These are phyloP conservation scores for Kwoniella pini DNA, from an alignment of 768 basidiomycete genomes.

Conservation along the genomic window DNA sequence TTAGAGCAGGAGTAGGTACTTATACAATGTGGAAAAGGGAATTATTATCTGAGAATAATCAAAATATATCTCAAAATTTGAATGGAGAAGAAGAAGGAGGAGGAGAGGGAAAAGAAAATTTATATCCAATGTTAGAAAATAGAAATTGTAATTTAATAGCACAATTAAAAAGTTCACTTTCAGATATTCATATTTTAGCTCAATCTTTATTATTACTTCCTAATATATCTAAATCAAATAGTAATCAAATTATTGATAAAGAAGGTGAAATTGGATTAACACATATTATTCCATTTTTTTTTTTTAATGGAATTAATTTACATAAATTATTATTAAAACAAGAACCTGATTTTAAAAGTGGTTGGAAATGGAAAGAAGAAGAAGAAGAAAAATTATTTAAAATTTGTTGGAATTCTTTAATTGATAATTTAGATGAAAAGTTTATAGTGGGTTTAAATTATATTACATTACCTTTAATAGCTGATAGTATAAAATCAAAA, in stretches of 20 bases:
- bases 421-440: constrained; percentile 22
- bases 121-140: constrained; percentile 35
- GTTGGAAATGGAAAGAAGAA: constrained; percentile 31
- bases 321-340: constrained; percentile 24
- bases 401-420: constrained; percentile 29
- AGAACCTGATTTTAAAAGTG: constrained; percentile 18
- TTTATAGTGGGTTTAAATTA: constrained; percentile 10
- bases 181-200: constrained; percentile 40
- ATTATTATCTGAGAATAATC: neutral
- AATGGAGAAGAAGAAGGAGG: constrained; percentile 1
- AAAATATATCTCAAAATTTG: constrained; percentile 2
- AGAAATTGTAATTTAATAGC: constrained; percentile 43
- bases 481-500: neutral
- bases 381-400: constrained; percentile 14
- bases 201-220: constrained; percentile 46
- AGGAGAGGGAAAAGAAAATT: constrained; percentile 9
- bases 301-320: constrained; percentile 32
- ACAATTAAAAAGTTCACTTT: constrained; percentile 31
- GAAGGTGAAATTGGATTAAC: constrained; percentile 22
- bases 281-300: constrained; percentile 36
- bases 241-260: neutral
- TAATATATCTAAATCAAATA: neutral
- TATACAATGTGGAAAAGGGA: constrained; percentile 27
- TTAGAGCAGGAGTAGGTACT: constrained; percentile 29
- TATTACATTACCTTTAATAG: no score